These are phyloP conservation scores for Amborella trichopoda DNA, from an alignment of 164 flowering plant genomes.

Conservation along the genomic window DNA sequence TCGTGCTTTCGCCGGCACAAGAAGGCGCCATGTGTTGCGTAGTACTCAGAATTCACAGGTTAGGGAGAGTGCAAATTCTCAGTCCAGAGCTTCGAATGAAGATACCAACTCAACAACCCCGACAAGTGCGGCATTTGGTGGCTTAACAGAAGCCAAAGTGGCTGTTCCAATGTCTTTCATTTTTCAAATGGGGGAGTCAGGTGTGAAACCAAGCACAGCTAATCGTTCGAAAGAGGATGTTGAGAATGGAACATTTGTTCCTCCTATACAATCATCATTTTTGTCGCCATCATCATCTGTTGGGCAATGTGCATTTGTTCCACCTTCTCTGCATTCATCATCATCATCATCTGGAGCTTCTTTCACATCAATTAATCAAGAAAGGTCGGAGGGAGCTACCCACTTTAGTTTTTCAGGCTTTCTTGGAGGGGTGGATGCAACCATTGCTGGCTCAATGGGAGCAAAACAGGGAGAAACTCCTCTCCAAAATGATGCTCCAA, in stretches of 20 bases:
- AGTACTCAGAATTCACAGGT: background rate
- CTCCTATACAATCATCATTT: no score
- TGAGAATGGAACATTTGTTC: no score
- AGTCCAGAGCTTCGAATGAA: background rate
- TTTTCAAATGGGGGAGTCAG: slow-evolving; percentile 11
- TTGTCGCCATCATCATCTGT: no score
- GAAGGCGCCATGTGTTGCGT: background rate
- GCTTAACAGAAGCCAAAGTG: slow-evolving; percentile 1
- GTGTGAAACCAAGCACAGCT: no score
- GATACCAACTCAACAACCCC: background rate
- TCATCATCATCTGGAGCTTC: slow-evolving; percentile 11
- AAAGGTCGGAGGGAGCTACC: no score
- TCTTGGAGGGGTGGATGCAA: slow-evolving; percentile 13
- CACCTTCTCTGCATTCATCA: slow-evolving; percentile 8
- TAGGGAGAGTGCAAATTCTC: background rate
- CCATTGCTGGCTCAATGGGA: no score
- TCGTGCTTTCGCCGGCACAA: slow-evolving; percentile 5
- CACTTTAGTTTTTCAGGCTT: slow-evolving; percentile 27
- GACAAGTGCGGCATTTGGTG: no score
- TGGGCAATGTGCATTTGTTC: no score
- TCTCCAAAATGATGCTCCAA: no score
- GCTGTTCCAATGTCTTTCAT: slow-evolving; percentile 13
- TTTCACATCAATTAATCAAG: slow-evolving; percentile 13
- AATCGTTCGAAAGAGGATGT: no score
- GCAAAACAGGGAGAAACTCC: no score